Evolutionary conservation across 164 flowering plant genomes (phyloP).

Genomic region (Stephania cephalantha): DNA sequence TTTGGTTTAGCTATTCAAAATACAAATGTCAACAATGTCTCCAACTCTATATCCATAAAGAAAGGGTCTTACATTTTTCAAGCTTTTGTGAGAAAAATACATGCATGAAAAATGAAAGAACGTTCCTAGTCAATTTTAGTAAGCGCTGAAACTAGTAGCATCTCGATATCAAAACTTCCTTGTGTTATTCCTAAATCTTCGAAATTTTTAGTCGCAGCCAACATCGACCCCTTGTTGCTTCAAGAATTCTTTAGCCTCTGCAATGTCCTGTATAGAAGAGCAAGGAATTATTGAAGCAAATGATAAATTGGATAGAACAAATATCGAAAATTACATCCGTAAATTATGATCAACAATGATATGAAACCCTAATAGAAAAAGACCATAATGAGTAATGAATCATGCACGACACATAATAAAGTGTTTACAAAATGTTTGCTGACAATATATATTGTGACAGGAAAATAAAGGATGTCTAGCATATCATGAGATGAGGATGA

Average conservation of each 20-base stretch:
- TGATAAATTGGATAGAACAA: not conserved
- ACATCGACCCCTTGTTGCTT: slow-evolving; percentile 45
- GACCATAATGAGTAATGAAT: too few species aligned
- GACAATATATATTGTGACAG: too few species aligned
- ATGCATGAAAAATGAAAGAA: not conserved
- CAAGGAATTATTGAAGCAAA: not conserved
- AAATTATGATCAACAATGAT: not conserved
- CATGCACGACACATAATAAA: too few species aligned
- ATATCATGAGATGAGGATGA: too few species aligned
- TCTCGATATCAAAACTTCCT: not conserved
- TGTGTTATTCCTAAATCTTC: not conserved
- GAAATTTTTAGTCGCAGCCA: slow-evolving; percentile 21
- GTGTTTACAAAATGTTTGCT: too few species aligned
- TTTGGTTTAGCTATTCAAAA: too few species aligned
- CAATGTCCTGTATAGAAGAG: slow-evolving; percentile 31
- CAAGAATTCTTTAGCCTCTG: slow-evolving; percentile 44
- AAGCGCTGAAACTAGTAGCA: not conserved
- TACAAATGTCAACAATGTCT: too few species aligned
- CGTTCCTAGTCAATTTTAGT: not conserved
- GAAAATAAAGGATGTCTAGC: too few species aligned
- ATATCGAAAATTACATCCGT: not conserved
- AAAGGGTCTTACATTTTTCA: too few species aligned
- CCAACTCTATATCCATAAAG: too few species aligned
- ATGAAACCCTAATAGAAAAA: not conserved
- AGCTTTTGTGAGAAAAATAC: not conserved